Evolutionary conservation across 2,329 filamentous ascomycete species (phyloP).

Genomic region (Neobulgaria alba): DNA sequence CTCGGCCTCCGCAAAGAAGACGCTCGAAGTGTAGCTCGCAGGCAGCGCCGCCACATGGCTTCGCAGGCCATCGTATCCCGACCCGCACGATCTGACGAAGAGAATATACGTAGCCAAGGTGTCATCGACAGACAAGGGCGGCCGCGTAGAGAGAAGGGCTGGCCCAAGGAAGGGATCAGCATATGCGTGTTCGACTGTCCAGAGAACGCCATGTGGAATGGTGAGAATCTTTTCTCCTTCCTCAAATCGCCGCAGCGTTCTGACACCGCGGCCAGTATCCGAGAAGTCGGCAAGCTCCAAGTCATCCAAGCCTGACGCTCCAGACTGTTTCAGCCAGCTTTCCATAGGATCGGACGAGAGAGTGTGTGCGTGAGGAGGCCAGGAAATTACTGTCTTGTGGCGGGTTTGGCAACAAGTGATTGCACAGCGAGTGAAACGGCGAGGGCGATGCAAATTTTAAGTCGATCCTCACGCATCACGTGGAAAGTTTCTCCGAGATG

Average conservation of each 20-base stretch:
- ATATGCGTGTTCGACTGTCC: slow-evolving; percentile 9
- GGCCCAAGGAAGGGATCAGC: slow-evolving; percentile 8
- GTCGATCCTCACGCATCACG: slow-evolving; percentile 2
- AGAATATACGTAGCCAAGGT: slow-evolving; percentile 8
- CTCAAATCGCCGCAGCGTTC: slow-evolving; percentile 8
- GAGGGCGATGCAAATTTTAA: slow-evolving; percentile 1
- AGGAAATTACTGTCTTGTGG: slow-evolving; percentile 5
- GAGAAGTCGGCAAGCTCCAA: slow-evolving; percentile 9
- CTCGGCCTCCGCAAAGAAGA: slow-evolving; percentile 8
- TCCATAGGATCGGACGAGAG: slow-evolving; percentile 6
- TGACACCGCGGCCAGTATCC: slow-evolving; percentile 7
- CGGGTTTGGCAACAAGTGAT: slow-evolving; percentile 4
- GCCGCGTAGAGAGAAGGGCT: slow-evolving; percentile 7
- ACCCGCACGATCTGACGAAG: slow-evolving; percentile 6
- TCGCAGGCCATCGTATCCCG: slow-evolving; percentile 6
- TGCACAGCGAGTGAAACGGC: neutral
- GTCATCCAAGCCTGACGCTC: slow-evolving; percentile 7
- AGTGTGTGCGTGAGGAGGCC: slow-evolving; percentile 5
- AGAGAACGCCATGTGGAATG: slow-evolving; percentile 9
- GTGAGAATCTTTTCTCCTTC: slow-evolving; percentile 10
- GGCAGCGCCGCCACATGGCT: slow-evolving; percentile 8
- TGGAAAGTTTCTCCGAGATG: neutral
- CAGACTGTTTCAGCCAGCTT: slow-evolving; percentile 8
- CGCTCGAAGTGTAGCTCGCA: slow-evolving; percentile 6
- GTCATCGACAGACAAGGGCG: slow-evolving; percentile 9